Evolutionary conservation across 257 asterid genomes (phyloP).

Genomic region (Solanum lycopersicoides): DNA sequence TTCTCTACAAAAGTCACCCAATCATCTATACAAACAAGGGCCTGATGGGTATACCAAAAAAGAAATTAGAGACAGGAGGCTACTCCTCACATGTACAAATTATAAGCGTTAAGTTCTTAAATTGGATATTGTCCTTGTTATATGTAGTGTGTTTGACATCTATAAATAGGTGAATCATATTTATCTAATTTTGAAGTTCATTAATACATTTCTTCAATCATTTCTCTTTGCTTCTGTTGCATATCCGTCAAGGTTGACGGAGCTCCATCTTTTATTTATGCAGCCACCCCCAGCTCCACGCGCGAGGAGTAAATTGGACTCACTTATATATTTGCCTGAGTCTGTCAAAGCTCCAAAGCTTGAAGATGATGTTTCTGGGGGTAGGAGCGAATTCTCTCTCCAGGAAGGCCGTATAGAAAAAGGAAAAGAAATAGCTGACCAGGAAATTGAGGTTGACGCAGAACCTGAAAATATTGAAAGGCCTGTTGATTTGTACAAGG

Average conservation of each 20-base stretch:
- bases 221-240: not conserved
- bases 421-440: slow-evolving; percentile 21
- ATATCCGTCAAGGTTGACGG: not conserved
- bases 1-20: not conserved
- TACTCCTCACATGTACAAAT: not conserved
- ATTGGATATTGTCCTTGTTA: not conserved
- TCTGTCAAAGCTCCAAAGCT: slow-evolving; percentile 27
- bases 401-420: slow-evolving; percentile 18
- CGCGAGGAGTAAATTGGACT: slow-evolving; percentile 76
- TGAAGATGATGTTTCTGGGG: slow-evolving; percentile 20
- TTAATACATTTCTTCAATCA: not conserved
- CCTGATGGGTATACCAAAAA: not conserved
- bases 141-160: not conserved
- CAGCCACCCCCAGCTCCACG: slow-evolving; percentile 95
- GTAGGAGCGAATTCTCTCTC: slow-evolving; percentile 11
- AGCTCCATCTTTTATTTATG: slow-evolving; percentile 2
- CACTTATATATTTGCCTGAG: slow-evolving; percentile 70
- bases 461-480: slow-evolving; percentile 71
- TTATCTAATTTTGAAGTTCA: not conserved
- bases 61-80: not conserved
- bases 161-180: not conserved
- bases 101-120: not conserved
- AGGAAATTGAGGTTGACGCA: slow-evolving; percentile 38
- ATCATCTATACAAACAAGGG: not conserved
- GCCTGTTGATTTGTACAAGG: slow-evolving; percentile 95